Conservation (phyloP, 2,329 filamentous ascomycete genomes). For the Aureobasidium subglaciale region DNA sequence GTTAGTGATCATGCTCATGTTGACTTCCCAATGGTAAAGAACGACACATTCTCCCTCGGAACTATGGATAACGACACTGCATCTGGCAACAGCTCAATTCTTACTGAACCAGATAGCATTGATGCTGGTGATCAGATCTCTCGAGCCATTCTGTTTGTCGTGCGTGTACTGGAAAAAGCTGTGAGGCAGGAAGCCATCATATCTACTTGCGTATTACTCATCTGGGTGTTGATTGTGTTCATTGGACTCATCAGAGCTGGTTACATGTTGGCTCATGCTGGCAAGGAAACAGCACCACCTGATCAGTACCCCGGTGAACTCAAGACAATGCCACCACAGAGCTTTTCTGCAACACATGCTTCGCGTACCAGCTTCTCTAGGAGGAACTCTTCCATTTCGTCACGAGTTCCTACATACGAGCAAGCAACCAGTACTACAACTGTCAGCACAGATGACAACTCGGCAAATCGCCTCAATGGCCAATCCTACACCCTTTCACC, state of each 20-base stretch:
- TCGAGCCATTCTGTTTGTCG: constrained; percentile 64
- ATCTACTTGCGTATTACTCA: constrained; percentile 61
- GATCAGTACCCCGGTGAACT: constrained; percentile 19
- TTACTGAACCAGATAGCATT: constrained; percentile 62
- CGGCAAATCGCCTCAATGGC: constrained; percentile 36
- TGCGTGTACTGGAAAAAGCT: constrained; percentile 56
- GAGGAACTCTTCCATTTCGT: constrained; percentile 7
- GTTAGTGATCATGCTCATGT: constrained; percentile 81
- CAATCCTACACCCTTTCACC: constrained; percentile 41
- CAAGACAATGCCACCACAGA: constrained; percentile 8
- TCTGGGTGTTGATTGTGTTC: constrained; percentile 73
- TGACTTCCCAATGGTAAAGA: constrained; percentile 67
- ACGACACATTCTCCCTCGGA: constrained; percentile 77
- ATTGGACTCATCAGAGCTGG: constrained; percentile 63
- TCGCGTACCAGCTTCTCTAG: constrained; percentile 5
- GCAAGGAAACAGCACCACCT: not conserved
- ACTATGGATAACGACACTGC: constrained; percentile 49
- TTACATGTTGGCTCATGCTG: constrained; percentile 52
- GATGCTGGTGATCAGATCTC: constrained; percentile 76
- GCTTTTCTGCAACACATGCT: constrained; percentile 12
- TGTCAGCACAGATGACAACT: constrained; percentile 25
- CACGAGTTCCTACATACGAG: constrained; percentile 32
- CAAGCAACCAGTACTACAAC: constrained; percentile 31
- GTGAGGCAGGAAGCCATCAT: constrained; percentile 76
- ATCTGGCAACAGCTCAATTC: constrained; percentile 59